Base-by-base conservation (phyloP, 306 rosid species). In the Alnus glutinosa region DNA sequence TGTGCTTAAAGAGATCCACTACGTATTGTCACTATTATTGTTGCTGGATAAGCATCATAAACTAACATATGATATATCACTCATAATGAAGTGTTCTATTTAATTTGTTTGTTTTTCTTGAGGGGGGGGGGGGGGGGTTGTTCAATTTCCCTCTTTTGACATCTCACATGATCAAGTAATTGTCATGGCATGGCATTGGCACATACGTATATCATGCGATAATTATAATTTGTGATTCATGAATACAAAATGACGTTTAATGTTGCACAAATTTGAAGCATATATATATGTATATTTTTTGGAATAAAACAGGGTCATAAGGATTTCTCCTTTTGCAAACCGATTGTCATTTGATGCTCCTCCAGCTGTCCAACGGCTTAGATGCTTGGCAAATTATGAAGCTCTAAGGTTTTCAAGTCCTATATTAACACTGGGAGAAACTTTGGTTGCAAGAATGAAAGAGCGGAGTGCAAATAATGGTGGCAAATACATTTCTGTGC, bases 251-350 rank as follows among this genome's bases (percentile, higher is more conserved):
- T 66, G 71, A 2, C n/a, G 28, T 49, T 51, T 36, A 50, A 19
- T 79, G 63, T 5, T 39, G 34, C 46, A 36, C 7, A 50, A 19
- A 18, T 2, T 51, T 52, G 11, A 23, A 39, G 23, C 28, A 12
- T 23, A 3, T 66, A 67, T 23, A 23, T 23, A 23, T 23, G 28
- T 23, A 23, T 23, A 23, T 10, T 11, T 71, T 19, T 68, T 37
- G 58, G 55, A 70, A 72, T 69, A 68, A 70, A 66, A 80, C 88
- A 95, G 99, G 94, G 89, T 95, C 82, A 90, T 95, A 83, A 86
- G 99, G 85, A 91, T 95, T 79, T 95, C 99, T 66, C 99, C 99
- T 77, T 93, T 93, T 87, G 99, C 99, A 37, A 95, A 95, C 87
- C 86, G 99, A 81, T 78, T 95, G 82, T 93, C 99, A 42, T 89